Evolutionary conservation across 1,139 yeast species (phyloP), one percentile per base, ranked within the genome.

Genomic region (Candida frijolesensis): DNA sequence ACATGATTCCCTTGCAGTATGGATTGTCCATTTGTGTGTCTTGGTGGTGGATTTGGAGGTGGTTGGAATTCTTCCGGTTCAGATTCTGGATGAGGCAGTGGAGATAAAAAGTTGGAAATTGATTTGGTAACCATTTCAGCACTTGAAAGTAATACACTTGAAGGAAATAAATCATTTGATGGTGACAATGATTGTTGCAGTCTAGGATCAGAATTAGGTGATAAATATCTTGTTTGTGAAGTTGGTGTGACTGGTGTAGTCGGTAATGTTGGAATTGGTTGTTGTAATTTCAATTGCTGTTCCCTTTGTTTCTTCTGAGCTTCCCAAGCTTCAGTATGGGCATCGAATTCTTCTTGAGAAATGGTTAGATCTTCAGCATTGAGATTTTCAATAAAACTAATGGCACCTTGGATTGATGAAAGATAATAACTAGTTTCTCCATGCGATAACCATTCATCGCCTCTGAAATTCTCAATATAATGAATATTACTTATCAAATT

Each of bases 401-500:
- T 79, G 0, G 97, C 97, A 2, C 94, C 95, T 61, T 89, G 90
- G 30, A 89, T 68, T n/a, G 96, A 87, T 37, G 95, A 87, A 49
- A 92, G 72, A 64, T 92, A 92, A 64, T 92, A 92, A 40, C 94
- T 87, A 0, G 94, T 85, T 64, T 92, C 98, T 2, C 98, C 97
- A 54, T 80, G 83, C 33, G 62, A 59, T 41, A 89, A 72, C 76
- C 90, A 87, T 48, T 83, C 89, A 4, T 81, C 83, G 46, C 83
- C 83, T 57, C 98, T 72, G 65, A 88, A 94, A 51, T 94, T 75
- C 63, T 91, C 96, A 57, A 94, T 90, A 65, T 90, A 95, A 55
- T 81, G 84, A 55, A 92, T 70, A 63, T 94, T 92, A 16, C 97
- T 89, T 15, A 83, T 79, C 32, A 95, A 69, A 59, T 84, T 71